Percentiles rank a stretch among this genome's conserved stretches.
These are phyloP conservation scores for Hydnomerulius pinastri DNA, from an alignment of 768 basidiomycete species.

Conservation along the genomic window DNA sequence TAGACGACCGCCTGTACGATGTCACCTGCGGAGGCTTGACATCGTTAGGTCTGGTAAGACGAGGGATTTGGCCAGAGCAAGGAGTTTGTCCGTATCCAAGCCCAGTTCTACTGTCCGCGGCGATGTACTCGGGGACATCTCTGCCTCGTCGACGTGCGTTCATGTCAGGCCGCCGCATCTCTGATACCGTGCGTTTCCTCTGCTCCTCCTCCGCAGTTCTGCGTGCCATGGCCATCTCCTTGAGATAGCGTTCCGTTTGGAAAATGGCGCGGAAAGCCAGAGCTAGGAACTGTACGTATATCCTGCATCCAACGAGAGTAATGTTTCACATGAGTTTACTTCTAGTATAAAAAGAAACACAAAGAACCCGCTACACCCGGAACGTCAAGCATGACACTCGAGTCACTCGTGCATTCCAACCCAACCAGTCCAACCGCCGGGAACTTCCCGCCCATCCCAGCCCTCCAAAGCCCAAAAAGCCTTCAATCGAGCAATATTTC, in stretches of 20 bases:
- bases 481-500: constrained; percentile 42
- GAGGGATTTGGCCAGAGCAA: constrained; percentile 4
- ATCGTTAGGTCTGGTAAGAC: constrained; percentile 19
- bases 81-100: constrained; percentile 4
- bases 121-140: constrained; percentile 10
- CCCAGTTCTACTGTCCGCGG: constrained; percentile 6
- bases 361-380: constrained; percentile 33
- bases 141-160: constrained; percentile 16
- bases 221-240: constrained; percentile 24
- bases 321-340: constrained; percentile 29
- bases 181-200: constrained; percentile 29
- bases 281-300: constrained; percentile 68
- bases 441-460: constrained; percentile 19
- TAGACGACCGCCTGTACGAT: constrained; percentile 12
- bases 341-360: constrained; percentile 60
- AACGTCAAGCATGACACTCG: constrained; percentile 53
- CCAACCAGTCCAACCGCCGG: constrained; percentile 56
- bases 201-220: constrained; percentile 31
- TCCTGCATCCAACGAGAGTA: constrained; percentile 1
- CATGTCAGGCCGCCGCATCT: constrained; percentile 26
- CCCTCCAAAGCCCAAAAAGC: constrained; percentile 27
- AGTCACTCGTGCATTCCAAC: constrained; percentile 70
- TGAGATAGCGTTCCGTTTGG: constrained; percentile 34
- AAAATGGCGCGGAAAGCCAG: constrained; percentile 85
- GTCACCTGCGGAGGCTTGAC: constrained; percentile 16